Base-by-base conservation (phyloP, 2,329 filamentous ascomycete genomes). In the Mollisia scopiformis region DNA sequence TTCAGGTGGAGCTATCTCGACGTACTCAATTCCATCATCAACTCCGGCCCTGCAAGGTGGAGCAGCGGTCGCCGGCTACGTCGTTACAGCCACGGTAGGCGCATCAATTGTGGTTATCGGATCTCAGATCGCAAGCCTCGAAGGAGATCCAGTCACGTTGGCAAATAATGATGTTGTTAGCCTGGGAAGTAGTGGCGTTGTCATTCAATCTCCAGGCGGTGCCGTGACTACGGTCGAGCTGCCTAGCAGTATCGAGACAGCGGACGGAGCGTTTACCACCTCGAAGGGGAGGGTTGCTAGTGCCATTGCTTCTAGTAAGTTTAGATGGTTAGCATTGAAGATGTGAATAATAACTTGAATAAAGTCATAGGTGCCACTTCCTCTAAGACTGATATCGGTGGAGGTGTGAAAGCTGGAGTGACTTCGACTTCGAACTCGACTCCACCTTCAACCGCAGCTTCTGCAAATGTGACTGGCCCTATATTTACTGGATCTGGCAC, bases 131-230 rank as follows among this genome's bases (percentile, higher is more conserved):
- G 13, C 60, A 3, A 56, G 16, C 14, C 7, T 61, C 16, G 56
- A 56, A 23, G 63, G 65, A 2, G 19, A 57, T 14, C 21, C 31
- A 0, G 47, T 57, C 6, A 63, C 63, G 0, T 21, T 65, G 2
- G 27, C 55, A 14, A 33, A 55, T 25, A 59, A 59, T 10, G 46
- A 60, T 23, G 53, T 67, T 6, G 61, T 54, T 0, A 61, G 39
- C 23, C 31, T 67, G 3, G 61, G 56, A 13, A 3, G 57, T 5
- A 58, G 28, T n/a, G 63, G 61, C 14, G 43, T 67, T 11, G 30
- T 61, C 1, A 49, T 67, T 14, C 55, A 62, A 28, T 21, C 37
- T 13, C 49, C 63, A 14, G 63, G 55, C 11, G 63, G 65, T 13
- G 46, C 28, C 3, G 54, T 63, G 6, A 62, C 47, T 2, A 66